Base-by-base conservation (phyloP, 352 stramenopile species). In the Pythium sp. region DNA sequence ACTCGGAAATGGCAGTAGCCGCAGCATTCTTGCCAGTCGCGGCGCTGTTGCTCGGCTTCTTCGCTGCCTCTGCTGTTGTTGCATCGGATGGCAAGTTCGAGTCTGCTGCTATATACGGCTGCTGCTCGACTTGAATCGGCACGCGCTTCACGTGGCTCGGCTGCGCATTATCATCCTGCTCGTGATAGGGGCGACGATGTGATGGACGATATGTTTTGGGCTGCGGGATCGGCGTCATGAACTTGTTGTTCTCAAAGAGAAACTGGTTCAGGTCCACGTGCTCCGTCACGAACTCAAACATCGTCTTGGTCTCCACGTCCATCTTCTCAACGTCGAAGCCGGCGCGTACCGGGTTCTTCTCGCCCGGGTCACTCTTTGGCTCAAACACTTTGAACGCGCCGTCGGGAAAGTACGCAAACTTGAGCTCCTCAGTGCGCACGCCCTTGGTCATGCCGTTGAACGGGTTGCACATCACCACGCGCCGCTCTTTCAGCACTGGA, bases 211-310 rank as follows among this genome's bases (percentile, higher is more conserved):
- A 22, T 51, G 61, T 41, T 51, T 46, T 64, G 20, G 26, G 5
- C 34, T 55, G 62, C 55, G 63, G 38, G 11, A 46, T 38, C 26
- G 65, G 67, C 1, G 78, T 75, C 30, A 78, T 79, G 59, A 92
- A 90, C 60, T 84, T 82, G 66, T 92, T 88, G 46, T 82, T 78
- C 46, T 88, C 74, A 36, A 82, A 90, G 11, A 92, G 68, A 49
- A 92, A 92, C 72, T 89, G 81, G 72, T 92, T 86, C 69, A 92
- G 65, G 49, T 90, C 80, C 36, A 92, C 78, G 15, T 80, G 72
- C 66, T 86, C 78, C 2, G 76, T 81, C 51, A 80, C 81, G 54
- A 79, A 81, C 32, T 81, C 80, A 34, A 83, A 82, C 72, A 84
- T 73, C 22, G 75, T 69, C 12, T 73, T 71, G 24, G 78, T 83